Base-by-base conservation (phyloP, 225 moss, liverwort and hornwort species). In the Sphagnum contortum region DNA sequence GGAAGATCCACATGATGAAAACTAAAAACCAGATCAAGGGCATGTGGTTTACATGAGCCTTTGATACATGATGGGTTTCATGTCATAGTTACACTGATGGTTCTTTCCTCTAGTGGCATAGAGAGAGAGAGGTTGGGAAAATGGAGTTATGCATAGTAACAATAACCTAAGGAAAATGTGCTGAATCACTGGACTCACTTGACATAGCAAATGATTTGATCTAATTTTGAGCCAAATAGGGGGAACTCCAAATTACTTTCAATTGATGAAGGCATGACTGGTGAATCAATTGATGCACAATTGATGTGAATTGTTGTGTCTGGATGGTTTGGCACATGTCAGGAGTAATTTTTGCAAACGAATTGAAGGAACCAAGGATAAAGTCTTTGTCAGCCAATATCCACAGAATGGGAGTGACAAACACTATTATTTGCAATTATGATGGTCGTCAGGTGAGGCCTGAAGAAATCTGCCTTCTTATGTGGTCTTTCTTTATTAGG, bases 281-380 rank as follows among this genome's bases (percentile, higher is more conserved):
- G 29, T 29, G 29, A 29, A 29, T 29, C 29, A 29, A 0, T 0
- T 29, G 29, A 29, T 29, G 29, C 29, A 29, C 29, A 29, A 29
- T 29, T 29, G 29, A 29, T 1, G 0, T 12, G 57, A 2, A 5
- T 5, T 57, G 11, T 57, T 9, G 57, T 57, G 57, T 57, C 57
- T 57, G 9, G 29, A 29, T 29, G 29, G 29, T 29, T 29, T 29
- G 29, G 29, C 29, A 13, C 12, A 3, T 48, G 60, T 65, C 71
- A 94, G 98, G 98, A 14, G 93, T 93, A 4, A 87, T 98, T 54
- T 98, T 83, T 81, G 98, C 98, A 12, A 98, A 98, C 69, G 96
- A 98, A 74, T 64, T 98, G 57, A 98, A 98, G 69, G 91, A 93
- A 66, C 69, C 93, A 48, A 84, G 98, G 75, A 73, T 98, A 52